A percentile compares a stretch with the other conserved stretches of the same genome.
These are phyloP conservation scores for Suzukiozyma palmioleophila DNA, from an alignment of 1,139 yeast species.

Conservation along the genomic window DNA sequence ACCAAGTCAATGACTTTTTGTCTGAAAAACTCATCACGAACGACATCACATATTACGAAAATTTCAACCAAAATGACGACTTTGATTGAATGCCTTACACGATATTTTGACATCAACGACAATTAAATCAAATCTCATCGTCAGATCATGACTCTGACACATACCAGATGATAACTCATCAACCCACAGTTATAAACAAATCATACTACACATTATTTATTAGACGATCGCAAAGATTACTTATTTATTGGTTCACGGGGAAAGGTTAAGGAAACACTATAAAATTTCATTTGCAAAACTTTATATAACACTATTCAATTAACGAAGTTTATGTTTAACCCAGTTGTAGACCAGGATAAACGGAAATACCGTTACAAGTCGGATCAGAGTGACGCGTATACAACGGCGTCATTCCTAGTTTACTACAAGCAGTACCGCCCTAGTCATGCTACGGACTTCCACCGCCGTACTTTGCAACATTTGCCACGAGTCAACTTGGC, in stretches of 20 bases:
- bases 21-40: slow-evolving; percentile 1
- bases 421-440: too few relatives aligned
- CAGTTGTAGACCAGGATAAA: too few relatives aligned
- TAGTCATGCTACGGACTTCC: too few relatives aligned
- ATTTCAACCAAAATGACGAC: neutral
- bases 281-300: neutral
- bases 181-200: too few relatives aligned
- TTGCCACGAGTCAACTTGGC: too few relatives aligned
- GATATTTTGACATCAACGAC: neutral
- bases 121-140: too few relatives aligned
- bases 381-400: too few relatives aligned
- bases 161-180: too few relatives aligned
- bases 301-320: neutral
- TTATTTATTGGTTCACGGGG: slow-evolving; percentile 2
- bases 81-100: neutral
- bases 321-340: slow-evolving; percentile 1
- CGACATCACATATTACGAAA: neutral
- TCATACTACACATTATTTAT: neutral
- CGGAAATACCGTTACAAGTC: too few relatives aligned
- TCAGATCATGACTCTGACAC: too few relatives aligned
- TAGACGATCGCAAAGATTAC: neutral
- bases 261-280: neutral
- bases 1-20: slow-evolving; percentile 3
- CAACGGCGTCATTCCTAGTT: too few relatives aligned
- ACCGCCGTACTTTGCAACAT: too few relatives aligned